phyloP scores from a whole-genome alignment of 805 yeast genomes.

The Spathaspora hagerdaliae region DNA sequence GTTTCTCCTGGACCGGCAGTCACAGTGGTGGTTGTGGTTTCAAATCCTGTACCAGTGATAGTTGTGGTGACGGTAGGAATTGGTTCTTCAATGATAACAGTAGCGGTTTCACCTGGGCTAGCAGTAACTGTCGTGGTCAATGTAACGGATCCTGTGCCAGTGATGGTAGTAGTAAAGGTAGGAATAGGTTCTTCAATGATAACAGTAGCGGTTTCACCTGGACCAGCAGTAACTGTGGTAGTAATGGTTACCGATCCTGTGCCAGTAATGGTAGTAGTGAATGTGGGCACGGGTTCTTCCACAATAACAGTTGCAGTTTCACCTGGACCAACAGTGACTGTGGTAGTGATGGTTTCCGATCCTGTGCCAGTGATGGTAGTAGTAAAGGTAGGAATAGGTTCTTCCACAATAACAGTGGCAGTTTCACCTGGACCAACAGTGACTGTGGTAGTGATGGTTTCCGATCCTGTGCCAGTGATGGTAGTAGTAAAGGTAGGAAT shows the following conservation, averaged over 20 bases:
- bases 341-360: too few relatives aligned
- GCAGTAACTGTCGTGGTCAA: not conserved
- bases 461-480: too few relatives aligned
- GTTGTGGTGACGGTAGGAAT: not conserved
- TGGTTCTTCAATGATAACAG: conserved; percentile 11
- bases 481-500: too few relatives aligned
- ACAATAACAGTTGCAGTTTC: conserved; percentile 18
- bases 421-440: conserved; percentile 16
- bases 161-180: not conserved
- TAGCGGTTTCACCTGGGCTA: conserved; percentile 14
- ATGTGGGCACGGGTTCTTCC: conserved; percentile 14
- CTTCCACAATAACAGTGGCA: conserved; percentile 17
- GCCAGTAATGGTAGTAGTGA: conserved; percentile 13
- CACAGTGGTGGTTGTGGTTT: conserved; percentile 9
- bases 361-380: conserved; percentile 14
- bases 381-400: conserved; percentile 14
- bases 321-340: conserved; percentile 10
- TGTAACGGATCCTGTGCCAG: too few relatives aligned
- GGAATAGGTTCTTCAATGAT: conserved; percentile 7
- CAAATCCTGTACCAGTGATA: conserved; percentile 8
- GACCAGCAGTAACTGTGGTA: conserved; percentile 3
- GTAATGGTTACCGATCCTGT: too few relatives aligned
- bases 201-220: conserved; percentile 16
- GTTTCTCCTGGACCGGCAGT: conserved; percentile 15
- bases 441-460: too few relatives aligned